phyloP scores from a whole-genome alignment of 2,329 filamentous ascomycete genomes.

The Fusarium beomiforme region DNA sequence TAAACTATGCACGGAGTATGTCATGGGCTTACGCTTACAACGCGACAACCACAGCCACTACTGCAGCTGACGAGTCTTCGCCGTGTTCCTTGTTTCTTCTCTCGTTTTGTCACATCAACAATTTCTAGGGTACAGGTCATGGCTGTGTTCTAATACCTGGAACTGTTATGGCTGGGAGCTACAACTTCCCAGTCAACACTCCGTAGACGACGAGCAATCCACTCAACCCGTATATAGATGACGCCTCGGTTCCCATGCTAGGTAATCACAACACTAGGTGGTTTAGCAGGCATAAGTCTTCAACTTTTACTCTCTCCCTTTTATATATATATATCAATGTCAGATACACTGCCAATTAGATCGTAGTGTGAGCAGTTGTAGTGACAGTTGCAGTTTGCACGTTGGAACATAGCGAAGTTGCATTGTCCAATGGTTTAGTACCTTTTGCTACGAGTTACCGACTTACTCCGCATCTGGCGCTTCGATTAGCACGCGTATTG shows the following conservation, averaged over 20 bases:
- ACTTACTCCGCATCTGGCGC: background rate
- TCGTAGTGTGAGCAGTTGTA: background rate
- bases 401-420: background rate
- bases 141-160: too few species aligned
- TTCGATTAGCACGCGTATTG: background rate
- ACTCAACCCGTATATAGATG: background rate
- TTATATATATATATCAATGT: background rate
- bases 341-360: background rate
- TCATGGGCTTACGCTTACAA: constrained; percentile 20
- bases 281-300: background rate
- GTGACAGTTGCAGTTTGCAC: background rate
- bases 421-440: background rate
- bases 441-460: background rate
- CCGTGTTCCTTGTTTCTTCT: constrained; percentile 23
- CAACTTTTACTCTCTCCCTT: background rate
- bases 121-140: background rate
- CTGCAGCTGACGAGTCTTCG: constrained; percentile 29
- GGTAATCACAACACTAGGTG: background rate
- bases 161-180: background rate
- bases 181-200: background rate
- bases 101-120: background rate
- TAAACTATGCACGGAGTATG: constrained; percentile 1
- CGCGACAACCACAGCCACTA: constrained; percentile 24
- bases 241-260: background rate
- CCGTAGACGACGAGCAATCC: background rate